Evolutionary conservation across 2,329 filamentous ascomycete genomes (phyloP), one percentile per base, ranked within the genome.

Genomic region (Colletotrichum orchidophilum): DNA sequence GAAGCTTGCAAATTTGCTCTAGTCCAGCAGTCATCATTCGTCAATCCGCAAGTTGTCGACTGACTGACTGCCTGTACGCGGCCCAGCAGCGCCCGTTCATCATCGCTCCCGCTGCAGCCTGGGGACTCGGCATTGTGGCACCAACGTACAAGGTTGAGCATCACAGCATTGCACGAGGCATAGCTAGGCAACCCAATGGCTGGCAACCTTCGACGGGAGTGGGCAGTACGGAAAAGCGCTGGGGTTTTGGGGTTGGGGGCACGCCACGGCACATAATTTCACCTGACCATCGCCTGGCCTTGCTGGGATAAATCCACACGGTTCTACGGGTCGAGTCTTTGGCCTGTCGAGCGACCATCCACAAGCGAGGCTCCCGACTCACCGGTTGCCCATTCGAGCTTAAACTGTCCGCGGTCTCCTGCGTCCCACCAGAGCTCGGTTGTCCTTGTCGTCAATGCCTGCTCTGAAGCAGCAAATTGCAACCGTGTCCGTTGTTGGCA

Each of bases 341-440:
- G 65, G 69, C 64, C 60, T 31, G 58, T 64, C 55, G 53, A 58
- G 69, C 35, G 39, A 33, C 60, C 57, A 58, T 70, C 68, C 64
- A 70, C 57, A 60, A n/a, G 46, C 21, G 53, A 52, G 31, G 55
- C 53, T 70, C 55, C 66, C 57, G 53, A 35, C 66, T 72, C 70
- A 72, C 70, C 70, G 70, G 61, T 72, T 64, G 60, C 70, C 66
- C 49, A 52, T 61, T 72, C 58, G 59, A 72, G 70, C 70, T 61
- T 70, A 72, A 72, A 49, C 39, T 61, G 59, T 53, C 69, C 53
- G 63, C 64, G 53, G 58, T 69, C 39, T 68, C 64, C 68, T 59
- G 42, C 42, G 68, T 62, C 63, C 67, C 68, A 55, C 63, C 50
- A 67, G 39, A 66, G 18, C 31, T 46, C 39, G 39, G 33, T 35